phyloP scores from a whole-genome alignment of 768 basidiomycete species.

The Russula sp. region DNA sequence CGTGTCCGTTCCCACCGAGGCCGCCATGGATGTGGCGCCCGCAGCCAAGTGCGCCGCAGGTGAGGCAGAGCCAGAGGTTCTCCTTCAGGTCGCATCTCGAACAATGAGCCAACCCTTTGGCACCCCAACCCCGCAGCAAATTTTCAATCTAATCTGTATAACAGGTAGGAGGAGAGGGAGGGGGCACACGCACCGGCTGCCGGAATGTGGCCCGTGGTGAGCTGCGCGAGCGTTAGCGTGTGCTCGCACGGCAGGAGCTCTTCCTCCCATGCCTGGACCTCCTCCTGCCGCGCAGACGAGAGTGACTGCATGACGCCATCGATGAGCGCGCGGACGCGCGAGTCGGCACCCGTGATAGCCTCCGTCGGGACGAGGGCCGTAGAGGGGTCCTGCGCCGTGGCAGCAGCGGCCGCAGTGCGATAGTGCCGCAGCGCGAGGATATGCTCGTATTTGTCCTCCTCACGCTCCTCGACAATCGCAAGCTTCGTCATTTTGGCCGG shows the following conservation, averaged over 20 bases:
- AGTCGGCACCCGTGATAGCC: slow-evolving; percentile 30
- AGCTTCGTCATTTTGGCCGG: slow-evolving; percentile 87
- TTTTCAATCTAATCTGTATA: background rate
- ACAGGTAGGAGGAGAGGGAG: background rate
- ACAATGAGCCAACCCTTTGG: slow-evolving; percentile 72
- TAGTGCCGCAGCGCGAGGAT: slow-evolving; percentile 66
- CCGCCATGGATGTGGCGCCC: slow-evolving; percentile 83
- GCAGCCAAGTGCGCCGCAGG: slow-evolving; percentile 85
- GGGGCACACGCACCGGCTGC: slow-evolving; percentile 40
- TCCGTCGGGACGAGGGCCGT: slow-evolving; percentile 38
- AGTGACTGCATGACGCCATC: slow-evolving; percentile 70
- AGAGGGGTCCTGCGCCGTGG: slow-evolving; percentile 25
- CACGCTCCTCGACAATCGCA: slow-evolving; percentile 77
- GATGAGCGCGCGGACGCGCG: slow-evolving; percentile 48
- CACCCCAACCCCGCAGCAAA: no score
- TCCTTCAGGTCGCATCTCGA: slow-evolving; percentile 75
- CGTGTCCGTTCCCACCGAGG: slow-evolving; percentile 83
- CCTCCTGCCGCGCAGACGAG: slow-evolving; percentile 86
- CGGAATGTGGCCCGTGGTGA: slow-evolving; percentile 38
- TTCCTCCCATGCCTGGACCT: slow-evolving; percentile 98
- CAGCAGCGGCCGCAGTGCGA: slow-evolving; percentile 42
- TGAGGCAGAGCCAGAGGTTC: slow-evolving; percentile 93
- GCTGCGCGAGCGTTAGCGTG: slow-evolving; percentile 48
- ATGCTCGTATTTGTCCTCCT: slow-evolving; percentile 83
- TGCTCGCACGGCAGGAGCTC: slow-evolving; percentile 88